phyloP scores from a whole-genome alignment of 306 rosid species.

The Pterocarpus santalinus region DNA sequence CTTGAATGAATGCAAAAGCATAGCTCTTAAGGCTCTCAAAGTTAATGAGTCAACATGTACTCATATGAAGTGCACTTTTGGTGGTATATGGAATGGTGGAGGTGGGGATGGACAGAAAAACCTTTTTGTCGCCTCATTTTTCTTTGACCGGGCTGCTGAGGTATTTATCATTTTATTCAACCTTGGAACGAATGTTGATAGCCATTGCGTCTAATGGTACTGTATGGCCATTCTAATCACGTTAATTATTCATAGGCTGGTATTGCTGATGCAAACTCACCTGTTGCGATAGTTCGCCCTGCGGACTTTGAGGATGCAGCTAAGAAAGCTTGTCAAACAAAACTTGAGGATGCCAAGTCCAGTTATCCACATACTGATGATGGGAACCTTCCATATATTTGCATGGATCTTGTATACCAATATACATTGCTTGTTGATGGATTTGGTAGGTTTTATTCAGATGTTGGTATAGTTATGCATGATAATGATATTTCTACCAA shows the following conservation, averaged over 20 bases:
- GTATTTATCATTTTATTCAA: slow-evolving; percentile 52
- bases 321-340: slow-evolving; percentile 89
- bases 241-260: slow-evolving; percentile 72
- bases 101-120: slow-evolving; percentile 97
- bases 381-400: slow-evolving; percentile 86
- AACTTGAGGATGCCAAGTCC: slow-evolving; percentile 69
- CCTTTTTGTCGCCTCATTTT: slow-evolving; percentile 95
- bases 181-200: slow-evolving; percentile 18
- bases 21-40: slow-evolving; percentile 78
- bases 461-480: slow-evolving; percentile 33
- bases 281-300: slow-evolving; percentile 74
- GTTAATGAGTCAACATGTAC: slow-evolving; percentile 76
- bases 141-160: slow-evolving; percentile 99
- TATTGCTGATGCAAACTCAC: slow-evolving; percentile 73
- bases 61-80: slow-evolving; percentile 96
- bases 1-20: slow-evolving; percentile 75
- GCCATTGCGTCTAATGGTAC: slow-evolving; percentile 21
- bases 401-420: slow-evolving; percentile 98
- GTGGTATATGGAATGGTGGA: slow-evolving; percentile 98
- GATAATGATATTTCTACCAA: slow-evolving; percentile 28
- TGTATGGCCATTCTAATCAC: slow-evolving; percentile 46
- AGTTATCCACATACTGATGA: slow-evolving; percentile 63
- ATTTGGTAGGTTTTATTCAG: slow-evolving; percentile 70
- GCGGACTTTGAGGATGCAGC: slow-evolving; percentile 84
- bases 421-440: slow-evolving; percentile 89